Base-by-base conservation (phyloP, 1,284 basidiomycete species). In the Cutaneotrichosporon sp. region DNA sequence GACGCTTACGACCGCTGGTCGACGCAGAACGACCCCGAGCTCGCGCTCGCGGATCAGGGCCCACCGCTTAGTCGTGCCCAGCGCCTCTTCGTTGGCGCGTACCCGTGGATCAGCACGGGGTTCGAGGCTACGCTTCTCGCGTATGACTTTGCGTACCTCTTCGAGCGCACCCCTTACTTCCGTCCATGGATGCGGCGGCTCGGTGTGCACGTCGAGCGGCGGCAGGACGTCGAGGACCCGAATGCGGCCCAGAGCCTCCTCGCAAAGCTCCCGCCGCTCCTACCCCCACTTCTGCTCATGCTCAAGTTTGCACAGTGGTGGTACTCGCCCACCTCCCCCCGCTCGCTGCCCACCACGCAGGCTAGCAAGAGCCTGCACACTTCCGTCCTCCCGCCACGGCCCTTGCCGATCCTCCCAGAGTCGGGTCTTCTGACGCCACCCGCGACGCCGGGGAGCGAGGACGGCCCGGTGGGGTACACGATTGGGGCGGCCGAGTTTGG, bases 231-330 rank as follows among this genome's bases (percentile, higher is more conserved):
- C 18, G 74, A 65, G 64, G 47, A 69, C 68, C 36, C 42, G 16
- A 60, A 51, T 4, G 21, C n/a, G 1, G 50, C 30, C n/a, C 46
- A 53, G 50, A 62, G 56, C 8, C 47, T 63, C 21, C 56, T 61
- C 11, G 65, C 70, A 13, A 61, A 66, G 36, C 65, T 79, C 30
- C 76, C 73, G 30, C 72, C 75, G 2, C 70, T 96, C 53, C 85
- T 95, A 16, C 85, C 97, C 2, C 90, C 91, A 4, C 89, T 92
- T 40, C 95, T 99, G 66, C 97, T 99, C 79, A 90, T 93, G 77
- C 86, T 99, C 83, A 97, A 97, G 80, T 96, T 99, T 80, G 84
- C 97, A 36, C 94, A 99, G 81, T 99, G 97, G 95, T 99, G 97
- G 95, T 99, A 98, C 80, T 96, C 93, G 18, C 91, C 95, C 10